phyloP scores from a whole-genome alignment of 805 yeast species.

The Metschnikowia similis region DNA sequence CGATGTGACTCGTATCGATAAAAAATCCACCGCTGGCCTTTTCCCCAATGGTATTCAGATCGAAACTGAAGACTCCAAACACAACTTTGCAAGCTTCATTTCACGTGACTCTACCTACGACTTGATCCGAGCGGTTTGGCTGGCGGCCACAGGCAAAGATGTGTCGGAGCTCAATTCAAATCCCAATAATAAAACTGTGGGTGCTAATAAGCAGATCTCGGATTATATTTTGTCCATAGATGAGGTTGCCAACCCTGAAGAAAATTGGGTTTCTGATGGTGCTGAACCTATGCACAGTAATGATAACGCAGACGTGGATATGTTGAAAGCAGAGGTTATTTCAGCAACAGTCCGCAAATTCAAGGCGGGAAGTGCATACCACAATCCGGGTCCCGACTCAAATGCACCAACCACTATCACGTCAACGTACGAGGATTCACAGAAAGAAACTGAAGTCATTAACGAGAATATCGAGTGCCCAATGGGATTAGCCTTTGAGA shows the following conservation, averaged over 20 bases:
- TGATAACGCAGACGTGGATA: background rate
- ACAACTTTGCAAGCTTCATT: slow-evolving; percentile 82
- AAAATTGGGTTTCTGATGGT: slow-evolving; percentile 3
- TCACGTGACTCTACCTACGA: slow-evolving; percentile 75
- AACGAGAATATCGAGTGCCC: slow-evolving; percentile 60
- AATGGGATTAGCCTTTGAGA: slow-evolving; percentile 52
- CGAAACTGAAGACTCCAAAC: slow-evolving; percentile 58
- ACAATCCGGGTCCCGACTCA: slow-evolving; percentile 35
- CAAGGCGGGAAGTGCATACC: slow-evolving; percentile 35
- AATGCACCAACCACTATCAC: slow-evolving; percentile 44
- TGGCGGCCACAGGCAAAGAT: slow-evolving; percentile 21
- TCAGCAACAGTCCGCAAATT: slow-evolving; percentile 23
- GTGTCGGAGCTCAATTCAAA: slow-evolving; percentile 12
- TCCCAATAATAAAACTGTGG: slow-evolving; percentile 1
- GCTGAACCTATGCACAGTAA: background rate
- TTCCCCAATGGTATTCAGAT: slow-evolving; percentile 86
- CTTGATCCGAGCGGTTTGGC: slow-evolving; percentile 69
- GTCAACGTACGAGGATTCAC: slow-evolving; percentile 10
- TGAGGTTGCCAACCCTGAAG: slow-evolving; percentile 12
- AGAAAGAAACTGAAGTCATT: slow-evolving; percentile 51
- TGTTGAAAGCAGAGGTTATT: background rate
- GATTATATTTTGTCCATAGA: slow-evolving; percentile 15
- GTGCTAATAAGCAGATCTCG: slow-evolving; percentile 11
- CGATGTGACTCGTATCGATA: slow-evolving; percentile 72
- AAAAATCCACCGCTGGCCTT: slow-evolving; percentile 79